Evolutionary conservation across 441 rosid genomes (phyloP).

Genomic region (Aquilaria agallochum): DNA sequence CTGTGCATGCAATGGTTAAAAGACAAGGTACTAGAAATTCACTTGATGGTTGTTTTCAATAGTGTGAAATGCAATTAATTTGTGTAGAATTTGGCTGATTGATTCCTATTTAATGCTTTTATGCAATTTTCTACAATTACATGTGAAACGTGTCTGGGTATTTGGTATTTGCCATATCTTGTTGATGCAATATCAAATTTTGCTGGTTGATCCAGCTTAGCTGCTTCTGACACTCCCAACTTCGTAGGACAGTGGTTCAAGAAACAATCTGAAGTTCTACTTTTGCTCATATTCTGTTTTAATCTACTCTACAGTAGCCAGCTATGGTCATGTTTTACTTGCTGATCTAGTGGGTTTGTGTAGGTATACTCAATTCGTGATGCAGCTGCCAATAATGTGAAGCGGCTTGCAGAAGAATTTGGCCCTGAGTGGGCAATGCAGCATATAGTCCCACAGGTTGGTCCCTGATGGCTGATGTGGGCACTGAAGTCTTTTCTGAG

Average conservation of each 20-base stretch:
- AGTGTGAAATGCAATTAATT: too few species aligned
- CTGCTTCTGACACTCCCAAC: too few species aligned
- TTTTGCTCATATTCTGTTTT: too few species aligned
- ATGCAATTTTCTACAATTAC: neutral
- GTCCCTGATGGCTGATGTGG: slow-evolving; percentile 1
- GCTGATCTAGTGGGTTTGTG: slow-evolving; percentile 13
- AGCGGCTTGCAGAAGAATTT: slow-evolving; percentile 97
- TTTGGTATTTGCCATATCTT: neutral
- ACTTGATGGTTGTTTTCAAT: neutral
- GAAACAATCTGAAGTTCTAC: neutral
- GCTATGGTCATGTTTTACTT: neutral
- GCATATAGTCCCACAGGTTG: slow-evolving; percentile 94
- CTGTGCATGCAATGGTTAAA: slow-evolving; percentile 99
- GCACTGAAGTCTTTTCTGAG: too few species aligned
- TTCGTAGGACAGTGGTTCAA: too few species aligned
- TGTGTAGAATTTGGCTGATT: too few species aligned
- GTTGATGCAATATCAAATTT: slow-evolving; percentile 6
- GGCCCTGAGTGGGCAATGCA: slow-evolving; percentile 99
- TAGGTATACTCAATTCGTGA: slow-evolving; percentile 97
- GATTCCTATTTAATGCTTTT: neutral
- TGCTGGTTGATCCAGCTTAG: neutral
- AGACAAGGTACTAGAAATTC: slow-evolving; percentile 62
- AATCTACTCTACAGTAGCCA: too few species aligned
- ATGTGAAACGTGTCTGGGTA: too few species aligned
- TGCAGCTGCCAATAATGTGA: slow-evolving; percentile 97